Conservation (phyloP, 805 yeast genomes). For the Candida xyloterini region DNA sequence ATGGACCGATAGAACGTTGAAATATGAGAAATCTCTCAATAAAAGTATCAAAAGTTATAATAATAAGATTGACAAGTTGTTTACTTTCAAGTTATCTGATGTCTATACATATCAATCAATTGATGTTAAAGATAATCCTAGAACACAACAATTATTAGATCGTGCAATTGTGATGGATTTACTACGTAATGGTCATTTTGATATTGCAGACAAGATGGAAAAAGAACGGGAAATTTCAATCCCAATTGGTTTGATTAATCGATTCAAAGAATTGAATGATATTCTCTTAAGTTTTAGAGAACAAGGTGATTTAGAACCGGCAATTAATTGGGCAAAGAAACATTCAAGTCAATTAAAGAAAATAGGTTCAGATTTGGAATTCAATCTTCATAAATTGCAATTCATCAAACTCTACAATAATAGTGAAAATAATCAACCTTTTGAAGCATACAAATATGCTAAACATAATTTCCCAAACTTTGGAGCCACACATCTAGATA, state of each 20-base stretch:
- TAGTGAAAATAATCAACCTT: constrained; percentile 20
- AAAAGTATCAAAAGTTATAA: constrained; percentile 27
- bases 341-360: constrained; percentile 26
- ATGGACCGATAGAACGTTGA: constrained; percentile 31
- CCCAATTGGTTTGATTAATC: constrained; percentile 30
- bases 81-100: constrained; percentile 23
- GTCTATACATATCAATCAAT: constrained; percentile 26
- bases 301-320: constrained; percentile 33
- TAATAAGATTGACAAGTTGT: constrained; percentile 27
- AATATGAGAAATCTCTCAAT: constrained; percentile 29
- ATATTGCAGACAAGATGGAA: constrained; percentile 24
- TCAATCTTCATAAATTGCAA: constrained; percentile 42
- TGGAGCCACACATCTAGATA: constrained; percentile 38
- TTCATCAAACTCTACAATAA: constrained; percentile 34
- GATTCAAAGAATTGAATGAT: constrained; percentile 28
- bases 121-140: constrained; percentile 11
- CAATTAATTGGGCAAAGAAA: constrained; percentile 47
- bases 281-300: neutral
- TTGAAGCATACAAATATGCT: constrained; percentile 44
- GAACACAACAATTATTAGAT: constrained; percentile 19
- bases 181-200: constrained; percentile 31
- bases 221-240: constrained; percentile 29
- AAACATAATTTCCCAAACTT: constrained; percentile 38
- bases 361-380: constrained; percentile 43
- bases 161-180: constrained; percentile 33